Evolutionary conservation across 2,329 filamentous ascomycete species (phyloP).

Genomic region (Beauveria sp.): DNA sequence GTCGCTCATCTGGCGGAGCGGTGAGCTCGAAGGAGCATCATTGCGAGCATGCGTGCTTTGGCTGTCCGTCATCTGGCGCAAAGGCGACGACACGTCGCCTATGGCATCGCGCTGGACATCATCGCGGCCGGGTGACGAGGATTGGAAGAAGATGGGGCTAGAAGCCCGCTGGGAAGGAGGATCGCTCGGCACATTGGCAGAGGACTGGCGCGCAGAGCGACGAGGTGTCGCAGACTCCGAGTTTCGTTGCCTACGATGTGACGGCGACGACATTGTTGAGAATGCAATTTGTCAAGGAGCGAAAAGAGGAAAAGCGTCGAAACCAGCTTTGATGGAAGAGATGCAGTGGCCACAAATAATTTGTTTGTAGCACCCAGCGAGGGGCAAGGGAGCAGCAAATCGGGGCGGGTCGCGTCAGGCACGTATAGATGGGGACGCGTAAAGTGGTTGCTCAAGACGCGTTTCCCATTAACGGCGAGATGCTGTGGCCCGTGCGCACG

Average conservation of each 20-base stretch:
- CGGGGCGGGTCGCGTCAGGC: constrained; percentile 18
- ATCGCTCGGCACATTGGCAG: constrained; percentile 37
- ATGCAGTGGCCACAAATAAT: constrained; percentile 17
- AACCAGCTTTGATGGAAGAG: background rate
- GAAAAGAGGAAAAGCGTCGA: constrained; percentile 6
- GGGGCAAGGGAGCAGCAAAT: constrained; percentile 16
- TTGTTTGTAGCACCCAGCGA: constrained; percentile 12
- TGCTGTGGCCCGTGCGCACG: constrained; percentile 20
- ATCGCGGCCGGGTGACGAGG: constrained; percentile 32
- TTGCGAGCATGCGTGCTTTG: constrained; percentile 39
- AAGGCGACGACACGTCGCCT: constrained; percentile 42
- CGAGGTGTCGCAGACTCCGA: constrained; percentile 43
- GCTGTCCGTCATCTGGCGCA: constrained; percentile 49
- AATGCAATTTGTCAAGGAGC: constrained; percentile 8
- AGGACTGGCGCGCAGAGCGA: constrained; percentile 32
- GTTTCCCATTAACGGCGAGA: constrained; percentile 13
- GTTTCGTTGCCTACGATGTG: constrained; percentile 40
- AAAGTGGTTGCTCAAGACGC: constrained; percentile 29
- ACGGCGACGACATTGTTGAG: constrained; percentile 34
- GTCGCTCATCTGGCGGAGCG: constrained; percentile 51
- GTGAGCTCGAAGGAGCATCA: constrained; percentile 46
- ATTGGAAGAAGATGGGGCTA: constrained; percentile 74
- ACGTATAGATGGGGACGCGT: constrained; percentile 25
- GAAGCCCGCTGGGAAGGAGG: constrained; percentile 53
- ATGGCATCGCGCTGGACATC: constrained; percentile 24